phyloP scores from a whole-genome alignment of 371 early-diverging fungal genomes.

The Circinella umbellata region DNA sequence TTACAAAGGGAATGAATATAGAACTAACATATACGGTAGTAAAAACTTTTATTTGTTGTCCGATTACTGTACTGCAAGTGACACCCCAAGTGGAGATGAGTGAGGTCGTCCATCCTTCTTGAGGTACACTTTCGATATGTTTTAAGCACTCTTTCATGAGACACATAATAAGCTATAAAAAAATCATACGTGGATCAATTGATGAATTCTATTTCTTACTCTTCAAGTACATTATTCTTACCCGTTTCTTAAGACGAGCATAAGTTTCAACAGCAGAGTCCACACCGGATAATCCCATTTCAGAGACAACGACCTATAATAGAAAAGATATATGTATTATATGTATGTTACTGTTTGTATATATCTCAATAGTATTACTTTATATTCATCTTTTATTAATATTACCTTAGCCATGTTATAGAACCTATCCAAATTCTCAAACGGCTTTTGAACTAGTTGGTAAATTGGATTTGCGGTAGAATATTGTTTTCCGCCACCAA shows the following conservation, averaged over 20 bases:
- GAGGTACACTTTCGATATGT: conserved; percentile 9
- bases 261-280: background rate
- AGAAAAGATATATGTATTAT: too few relatives aligned
- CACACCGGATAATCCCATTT: background rate
- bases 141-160: conserved; percentile 10
- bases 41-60: background rate
- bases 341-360: too few relatives aligned
- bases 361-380: too few relatives aligned
- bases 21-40: background rate
- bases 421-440: conserved; percentile 7
- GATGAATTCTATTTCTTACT: too few relatives aligned
- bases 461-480: background rate
- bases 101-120: conserved; percentile 9
- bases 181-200: too few relatives aligned
- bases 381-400: too few relatives aligned
- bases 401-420: conserved; percentile 6
- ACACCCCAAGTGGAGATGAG: conserved; percentile 9
- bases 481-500: background rate
- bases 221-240: background rate
- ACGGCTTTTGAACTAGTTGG: background rate
- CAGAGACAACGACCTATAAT: background rate
- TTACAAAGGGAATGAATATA: background rate
- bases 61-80: conserved; percentile 6
- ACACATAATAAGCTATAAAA: background rate
- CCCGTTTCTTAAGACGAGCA: background rate